These are phyloP conservation scores for Chaetomiaceae sp. DNA, from an alignment of 2,329 filamentous ascomycete genomes.

Conservation along the genomic window DNA sequence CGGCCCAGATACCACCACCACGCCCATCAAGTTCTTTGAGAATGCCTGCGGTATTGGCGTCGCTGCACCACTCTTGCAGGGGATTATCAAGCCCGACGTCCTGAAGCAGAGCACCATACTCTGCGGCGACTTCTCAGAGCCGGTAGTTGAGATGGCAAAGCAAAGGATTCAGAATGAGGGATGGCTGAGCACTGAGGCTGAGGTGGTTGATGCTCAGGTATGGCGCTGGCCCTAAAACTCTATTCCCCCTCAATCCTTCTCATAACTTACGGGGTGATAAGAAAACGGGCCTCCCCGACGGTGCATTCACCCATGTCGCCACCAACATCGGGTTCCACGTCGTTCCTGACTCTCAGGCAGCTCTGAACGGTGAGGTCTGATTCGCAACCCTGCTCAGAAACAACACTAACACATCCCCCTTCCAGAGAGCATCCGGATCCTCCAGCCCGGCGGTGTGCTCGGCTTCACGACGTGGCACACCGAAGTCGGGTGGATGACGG, in stretches of 20 bases:
- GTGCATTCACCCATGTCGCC: conserved; percentile 24
- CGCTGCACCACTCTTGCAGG: conserved; percentile 40
- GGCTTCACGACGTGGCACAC: conserved; percentile 43
- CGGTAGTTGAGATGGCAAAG: conserved; percentile 37
- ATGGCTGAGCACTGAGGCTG: conserved; percentile 42
- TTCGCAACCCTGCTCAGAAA: too few relatives aligned
- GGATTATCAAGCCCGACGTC: conserved; percentile 32
- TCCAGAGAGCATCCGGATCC: conserved; percentile 51
- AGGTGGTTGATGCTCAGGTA: conserved; percentile 42
- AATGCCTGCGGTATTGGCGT: conserved; percentile 49
- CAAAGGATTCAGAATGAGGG: conserved; percentile 34
- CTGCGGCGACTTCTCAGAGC: conserved; percentile 42
- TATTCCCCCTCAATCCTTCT: too few relatives aligned
- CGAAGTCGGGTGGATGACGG: conserved; percentile 32
- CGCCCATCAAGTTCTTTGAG: conserved; percentile 41
- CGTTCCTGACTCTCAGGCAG: conserved; percentile 25
- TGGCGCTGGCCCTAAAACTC: conserved; percentile 12
- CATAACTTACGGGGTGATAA: conserved; percentile 2
- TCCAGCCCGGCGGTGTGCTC: conserved; percentile 53
- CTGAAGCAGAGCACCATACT: conserved; percentile 40
- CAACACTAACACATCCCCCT: too few relatives aligned
- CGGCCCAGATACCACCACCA: conserved; percentile 16
- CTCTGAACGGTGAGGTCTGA: conserved; percentile 25
- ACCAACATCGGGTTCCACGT: conserved; percentile 26
- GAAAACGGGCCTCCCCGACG: conserved; percentile 21